Conservation (phyloP, 305 asterid species). For the Fraxinus latifolia region DNA sequence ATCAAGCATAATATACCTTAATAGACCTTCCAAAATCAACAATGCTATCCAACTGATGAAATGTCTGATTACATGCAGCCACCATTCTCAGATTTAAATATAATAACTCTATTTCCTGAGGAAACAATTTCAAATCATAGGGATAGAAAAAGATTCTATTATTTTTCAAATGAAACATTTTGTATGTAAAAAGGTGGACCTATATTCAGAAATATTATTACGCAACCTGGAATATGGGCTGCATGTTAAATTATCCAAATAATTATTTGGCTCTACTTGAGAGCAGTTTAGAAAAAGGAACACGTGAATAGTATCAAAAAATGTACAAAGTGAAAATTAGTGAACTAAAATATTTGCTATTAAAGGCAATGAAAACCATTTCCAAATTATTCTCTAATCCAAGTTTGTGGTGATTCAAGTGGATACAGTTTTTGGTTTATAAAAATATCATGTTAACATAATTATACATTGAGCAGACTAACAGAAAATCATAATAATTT, state of each 20-base stretch:
- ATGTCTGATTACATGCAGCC: background rate
- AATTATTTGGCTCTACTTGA: background rate
- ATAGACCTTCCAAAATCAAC: background rate
- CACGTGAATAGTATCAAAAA: background rate
- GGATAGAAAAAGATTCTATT: background rate
- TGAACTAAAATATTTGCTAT: background rate
- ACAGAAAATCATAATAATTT: background rate
- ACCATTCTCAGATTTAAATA: background rate
- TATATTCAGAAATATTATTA: background rate
- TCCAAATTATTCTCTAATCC: background rate
- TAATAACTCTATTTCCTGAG: background rate
- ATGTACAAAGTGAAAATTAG: background rate
- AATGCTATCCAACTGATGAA: background rate
- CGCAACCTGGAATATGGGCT: background rate
- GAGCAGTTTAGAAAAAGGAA: background rate
- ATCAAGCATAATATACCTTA: background rate
- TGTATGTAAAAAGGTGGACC: background rate
- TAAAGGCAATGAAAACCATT: background rate
- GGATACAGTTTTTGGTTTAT: background rate
- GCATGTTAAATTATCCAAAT: background rate
- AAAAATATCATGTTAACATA: background rate
- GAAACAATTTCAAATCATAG: background rate
- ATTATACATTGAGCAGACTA: background rate
- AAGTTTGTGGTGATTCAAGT: background rate
- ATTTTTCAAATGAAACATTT: background rate